Percentiles rank a stretch among this genome's conserved stretches.
Conservation (phyloP, 768 basidiomycete species). For the Hygrocybe punicea region DNA sequence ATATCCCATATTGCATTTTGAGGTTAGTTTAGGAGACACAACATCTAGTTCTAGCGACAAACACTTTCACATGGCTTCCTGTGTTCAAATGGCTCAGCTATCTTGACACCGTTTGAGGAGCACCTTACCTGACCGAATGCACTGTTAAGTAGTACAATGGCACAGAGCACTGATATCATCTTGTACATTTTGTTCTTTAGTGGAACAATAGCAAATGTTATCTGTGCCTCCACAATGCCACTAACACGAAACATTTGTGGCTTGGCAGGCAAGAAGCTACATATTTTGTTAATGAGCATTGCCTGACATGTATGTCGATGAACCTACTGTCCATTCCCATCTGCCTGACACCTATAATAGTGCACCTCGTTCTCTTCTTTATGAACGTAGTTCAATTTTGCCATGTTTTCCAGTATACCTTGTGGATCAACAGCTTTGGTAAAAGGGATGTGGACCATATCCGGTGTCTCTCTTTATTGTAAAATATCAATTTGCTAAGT, state of each 20-base stretch:
- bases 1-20: background rate
- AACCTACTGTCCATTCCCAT: background rate
- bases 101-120: too few species aligned
- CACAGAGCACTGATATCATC: constrained; percentile 8
- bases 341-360: constrained; percentile 2
- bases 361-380: constrained; percentile 16
- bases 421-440: constrained; percentile 3
- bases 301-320: background rate
- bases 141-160: constrained; percentile 11
- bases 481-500: constrained; percentile 7
- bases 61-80: background rate
- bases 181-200: constrained; percentile 9
- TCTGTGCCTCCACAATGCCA: constrained; percentile 12
- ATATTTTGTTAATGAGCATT: background rate
- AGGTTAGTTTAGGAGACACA: too few species aligned
- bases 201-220: constrained; percentile 12
- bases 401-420: constrained; percentile 3
- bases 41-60: background rate
- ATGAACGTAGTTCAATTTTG: constrained; percentile 3
- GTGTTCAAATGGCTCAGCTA: background rate
- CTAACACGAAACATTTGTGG: constrained; percentile 6
- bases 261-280: background rate
- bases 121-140: background rate
- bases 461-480: constrained; percentile 2
- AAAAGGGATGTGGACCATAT: constrained; percentile 2